A percentile compares a stretch with the other conserved stretches of the same genome.
Evolutionary conservation across 768 basidiomycete species (phyloP).

Genomic region (Psilocybe cubensis): DNA sequence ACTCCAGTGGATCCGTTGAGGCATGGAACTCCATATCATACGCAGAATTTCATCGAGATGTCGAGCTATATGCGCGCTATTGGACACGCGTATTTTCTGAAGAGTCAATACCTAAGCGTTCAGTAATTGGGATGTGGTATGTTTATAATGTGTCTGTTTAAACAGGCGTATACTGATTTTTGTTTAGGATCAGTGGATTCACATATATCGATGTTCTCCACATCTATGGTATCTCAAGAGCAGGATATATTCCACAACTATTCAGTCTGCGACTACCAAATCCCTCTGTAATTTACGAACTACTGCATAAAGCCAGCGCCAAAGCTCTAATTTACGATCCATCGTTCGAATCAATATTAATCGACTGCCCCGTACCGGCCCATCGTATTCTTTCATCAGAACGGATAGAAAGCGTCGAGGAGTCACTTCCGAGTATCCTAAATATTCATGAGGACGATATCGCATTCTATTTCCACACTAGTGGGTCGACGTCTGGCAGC

Average conservation of each 20-base stretch:
- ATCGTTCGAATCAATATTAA: conserved; percentile 49
- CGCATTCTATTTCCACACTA: conserved; percentile 78
- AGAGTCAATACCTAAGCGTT: conserved; percentile 50
- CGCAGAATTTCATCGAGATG: conserved; percentile 62
- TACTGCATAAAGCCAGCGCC: conserved; percentile 64
- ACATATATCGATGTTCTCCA: conserved; percentile 72
- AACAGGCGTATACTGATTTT: conserved; percentile 15
- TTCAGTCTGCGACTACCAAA: conserved; percentile 81
- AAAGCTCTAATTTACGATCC: conserved; percentile 67
- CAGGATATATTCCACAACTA: conserved; percentile 77
- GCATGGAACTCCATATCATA: conserved; percentile 69
- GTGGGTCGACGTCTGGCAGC: conserved; percentile 82
- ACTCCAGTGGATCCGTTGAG: conserved; percentile 44
- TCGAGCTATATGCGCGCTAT: conserved; percentile 66
- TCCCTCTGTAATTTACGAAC: conserved; percentile 69
- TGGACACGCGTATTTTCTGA: conserved; percentile 57
- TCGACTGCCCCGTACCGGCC: conserved; percentile 51
- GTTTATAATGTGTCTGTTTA: conserved; percentile 21
- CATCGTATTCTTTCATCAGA: conserved; percentile 47
- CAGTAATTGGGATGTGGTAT: conserved; percentile 77
- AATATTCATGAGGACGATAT: conserved; percentile 42
- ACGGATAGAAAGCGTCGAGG: conserved; percentile 37
- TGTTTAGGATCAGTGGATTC: conserved; percentile 70
- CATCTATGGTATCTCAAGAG: conserved; percentile 75
- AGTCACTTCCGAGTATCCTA: conserved; percentile 47